Conservation (phyloP, 129 eudicot genomes). For the Tagetes erecta region DNA sequence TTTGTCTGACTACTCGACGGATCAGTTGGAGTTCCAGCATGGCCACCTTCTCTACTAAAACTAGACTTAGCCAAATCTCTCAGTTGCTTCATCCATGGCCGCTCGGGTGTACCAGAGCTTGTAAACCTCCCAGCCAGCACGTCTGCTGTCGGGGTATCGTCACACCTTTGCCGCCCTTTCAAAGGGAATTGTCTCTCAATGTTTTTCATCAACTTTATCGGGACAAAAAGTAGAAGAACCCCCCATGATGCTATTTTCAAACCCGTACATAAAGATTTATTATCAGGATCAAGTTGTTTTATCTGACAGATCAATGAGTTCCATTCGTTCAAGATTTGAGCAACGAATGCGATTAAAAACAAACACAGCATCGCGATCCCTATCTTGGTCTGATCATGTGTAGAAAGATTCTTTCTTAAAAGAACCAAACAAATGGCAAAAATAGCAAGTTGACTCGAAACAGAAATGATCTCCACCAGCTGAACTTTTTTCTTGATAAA, state of each 20-base stretch:
- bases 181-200: slow-evolving; percentile 39
- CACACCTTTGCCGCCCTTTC: neutral
- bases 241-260: slow-evolving; percentile 65
- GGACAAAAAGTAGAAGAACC: slow-evolving; percentile 52
- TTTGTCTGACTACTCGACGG: slow-evolving; percentile 63
- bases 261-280: slow-evolving; percentile 51
- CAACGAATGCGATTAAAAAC: slow-evolving; percentile 53
- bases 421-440: slow-evolving; percentile 61
- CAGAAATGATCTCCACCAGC: slow-evolving; percentile 78
- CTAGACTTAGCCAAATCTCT: slow-evolving; percentile 81
- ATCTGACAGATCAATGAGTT: slow-evolving; percentile 64
- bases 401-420: slow-evolving; percentile 41
- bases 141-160: slow-evolving; percentile 22
- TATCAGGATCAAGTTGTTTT: slow-evolving; percentile 57
- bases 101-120: slow-evolving; percentile 49
- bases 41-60: slow-evolving; percentile 47
- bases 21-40: slow-evolving; percentile 36
- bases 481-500: slow-evolving; percentile 88
- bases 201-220: slow-evolving; percentile 48
- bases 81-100: slow-evolving; percentile 75
- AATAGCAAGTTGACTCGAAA: slow-evolving; percentile 60
- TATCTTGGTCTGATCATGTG: slow-evolving; percentile 40
- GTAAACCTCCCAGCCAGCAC: slow-evolving; percentile 35
- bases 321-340: slow-evolving; percentile 74
- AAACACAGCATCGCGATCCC: slow-evolving; percentile 65